Percentiles rank a stretch among this genome's conserved stretches.
phyloP scores from a whole-genome alignment of 495 filamentous ascomycete genomes.

The Aspergillus carlsbadensis region DNA sequence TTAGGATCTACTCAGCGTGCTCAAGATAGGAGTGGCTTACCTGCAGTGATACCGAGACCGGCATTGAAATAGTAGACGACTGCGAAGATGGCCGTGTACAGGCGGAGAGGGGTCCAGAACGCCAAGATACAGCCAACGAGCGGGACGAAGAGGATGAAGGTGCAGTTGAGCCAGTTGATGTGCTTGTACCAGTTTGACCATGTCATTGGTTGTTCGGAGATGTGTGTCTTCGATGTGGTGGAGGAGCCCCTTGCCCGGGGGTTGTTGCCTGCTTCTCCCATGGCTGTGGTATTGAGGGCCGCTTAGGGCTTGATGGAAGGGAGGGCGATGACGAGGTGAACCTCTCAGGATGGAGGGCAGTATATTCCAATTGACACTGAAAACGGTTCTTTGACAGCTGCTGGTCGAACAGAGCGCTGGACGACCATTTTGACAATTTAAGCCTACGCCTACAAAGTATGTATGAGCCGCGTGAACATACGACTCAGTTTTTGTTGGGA shows the following conservation, averaged over 20 bases:
- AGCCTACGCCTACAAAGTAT: background rate
- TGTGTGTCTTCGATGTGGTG: constrained; percentile 26
- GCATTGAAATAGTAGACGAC: constrained; percentile 90
- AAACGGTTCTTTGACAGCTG: too few relatives aligned
- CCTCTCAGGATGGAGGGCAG: too few relatives aligned
- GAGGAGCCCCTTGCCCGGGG: too few relatives aligned
- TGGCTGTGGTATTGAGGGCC: background rate
- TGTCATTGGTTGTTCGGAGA: constrained; percentile 67
- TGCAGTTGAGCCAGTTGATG: constrained; percentile 91
- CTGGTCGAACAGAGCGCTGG: too few relatives aligned
- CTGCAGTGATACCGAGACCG: constrained; percentile 83
- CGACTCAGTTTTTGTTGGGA: background rate
- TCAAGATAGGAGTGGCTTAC: constrained; percentile 45
- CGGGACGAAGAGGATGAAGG: constrained; percentile 82
- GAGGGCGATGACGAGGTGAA: too few relatives aligned
- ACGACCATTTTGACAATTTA: background rate
- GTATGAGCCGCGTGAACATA: background rate
- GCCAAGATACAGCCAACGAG: constrained; percentile 70
- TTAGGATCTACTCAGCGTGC: background rate
- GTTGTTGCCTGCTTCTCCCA: background rate
- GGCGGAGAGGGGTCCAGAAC: constrained; percentile 76
- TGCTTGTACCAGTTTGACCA: constrained; percentile 91
- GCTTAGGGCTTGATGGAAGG: too few relatives aligned
- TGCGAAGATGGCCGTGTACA: constrained; percentile 75
- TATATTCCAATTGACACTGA: too few relatives aligned